Evolutionary conservation across 148 eudicot species (phyloP).

Genomic region (Pharnaceum exiguum): DNA sequence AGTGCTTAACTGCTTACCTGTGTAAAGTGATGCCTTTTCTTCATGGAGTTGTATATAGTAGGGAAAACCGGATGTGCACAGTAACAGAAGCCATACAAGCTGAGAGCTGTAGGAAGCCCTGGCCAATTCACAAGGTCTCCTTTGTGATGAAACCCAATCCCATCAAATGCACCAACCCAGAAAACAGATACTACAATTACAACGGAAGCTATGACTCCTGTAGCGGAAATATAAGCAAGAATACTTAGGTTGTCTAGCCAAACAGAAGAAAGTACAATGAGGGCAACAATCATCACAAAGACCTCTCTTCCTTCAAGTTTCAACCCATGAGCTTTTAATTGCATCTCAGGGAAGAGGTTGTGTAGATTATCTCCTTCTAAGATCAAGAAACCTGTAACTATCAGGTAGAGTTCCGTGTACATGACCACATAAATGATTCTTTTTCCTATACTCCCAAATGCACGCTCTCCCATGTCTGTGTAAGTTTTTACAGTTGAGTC

Average conservation of each 20-base stretch:
- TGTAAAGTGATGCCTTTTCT: conserved; percentile 34
- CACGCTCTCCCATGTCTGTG: conserved; percentile 49
- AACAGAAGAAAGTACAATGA: conserved; percentile 37
- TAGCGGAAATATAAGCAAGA: conserved; percentile 46
- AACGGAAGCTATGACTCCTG: conserved; percentile 42
- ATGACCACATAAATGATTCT: conserved; percentile 28
- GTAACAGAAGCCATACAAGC: conserved; percentile 47
- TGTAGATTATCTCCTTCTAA: conserved; percentile 59
- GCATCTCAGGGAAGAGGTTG: conserved; percentile 27
- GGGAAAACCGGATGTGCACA: conserved; percentile 61
- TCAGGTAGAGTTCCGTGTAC: conserved; percentile 43
- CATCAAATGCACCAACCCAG: conserved; percentile 34
- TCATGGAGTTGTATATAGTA: conserved; percentile 42
- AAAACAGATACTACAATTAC: conserved; percentile 38
- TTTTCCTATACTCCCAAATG: conserved; percentile 47
- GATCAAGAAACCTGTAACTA: conserved; percentile 51
- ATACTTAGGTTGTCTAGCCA: conserved; percentile 35
- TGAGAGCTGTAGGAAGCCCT: conserved; percentile 42
- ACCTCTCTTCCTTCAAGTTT: conserved; percentile 33
- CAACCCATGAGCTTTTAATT: conserved; percentile 19
- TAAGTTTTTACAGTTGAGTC: conserved; percentile 35
- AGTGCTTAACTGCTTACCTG: conserved; percentile 35
- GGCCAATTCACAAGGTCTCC: conserved; percentile 33
- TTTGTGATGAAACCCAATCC: conserved; percentile 39
- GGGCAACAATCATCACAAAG: conserved; percentile 34